phyloP scores from a whole-genome alignment of 331 rosid genomes.

The Pyrus hybrid region DNA sequence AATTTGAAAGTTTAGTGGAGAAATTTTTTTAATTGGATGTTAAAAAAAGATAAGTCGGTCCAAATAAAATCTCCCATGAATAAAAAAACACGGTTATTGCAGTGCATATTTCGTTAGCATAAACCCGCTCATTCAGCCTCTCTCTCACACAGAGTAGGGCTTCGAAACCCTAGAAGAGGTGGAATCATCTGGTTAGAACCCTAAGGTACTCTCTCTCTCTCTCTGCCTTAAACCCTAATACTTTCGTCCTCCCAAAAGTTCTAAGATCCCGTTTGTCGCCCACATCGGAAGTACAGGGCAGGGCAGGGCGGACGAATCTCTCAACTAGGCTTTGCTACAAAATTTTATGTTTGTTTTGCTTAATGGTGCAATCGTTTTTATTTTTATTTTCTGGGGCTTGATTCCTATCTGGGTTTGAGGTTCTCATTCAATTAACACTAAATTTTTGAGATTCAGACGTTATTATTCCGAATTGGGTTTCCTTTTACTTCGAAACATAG shows the following conservation, averaged over 20 bases:
- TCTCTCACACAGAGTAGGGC: not conserved
- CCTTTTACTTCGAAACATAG: not conserved
- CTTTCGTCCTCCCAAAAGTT: not conserved
- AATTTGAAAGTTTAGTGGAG: too few species aligned
- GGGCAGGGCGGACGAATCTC: not conserved
- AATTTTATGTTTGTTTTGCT: not conserved
- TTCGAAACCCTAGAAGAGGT: not conserved
- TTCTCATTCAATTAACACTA: not conserved
- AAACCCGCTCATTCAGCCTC: too few species aligned
- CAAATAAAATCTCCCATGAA: too few species aligned
- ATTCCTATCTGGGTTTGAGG: not conserved
- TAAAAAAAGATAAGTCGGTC: too few species aligned
- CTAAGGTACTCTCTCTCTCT: not conserved
- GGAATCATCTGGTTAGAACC: not conserved
- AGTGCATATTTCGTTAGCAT: too few species aligned
- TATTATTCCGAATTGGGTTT: not conserved
- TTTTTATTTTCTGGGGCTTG: not conserved
- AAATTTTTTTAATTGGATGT: too few species aligned
- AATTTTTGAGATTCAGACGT: not conserved
- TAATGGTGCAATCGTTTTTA: not conserved
- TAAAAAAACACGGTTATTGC: too few species aligned
- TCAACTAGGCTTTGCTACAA: not conserved
- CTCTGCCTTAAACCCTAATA: not conserved
- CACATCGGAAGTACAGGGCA: not conserved
- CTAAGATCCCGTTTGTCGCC: not conserved